phyloP scores from a whole-genome alignment of 2,329 filamentous ascomycete species.

The Cladosporium sp. region DNA sequence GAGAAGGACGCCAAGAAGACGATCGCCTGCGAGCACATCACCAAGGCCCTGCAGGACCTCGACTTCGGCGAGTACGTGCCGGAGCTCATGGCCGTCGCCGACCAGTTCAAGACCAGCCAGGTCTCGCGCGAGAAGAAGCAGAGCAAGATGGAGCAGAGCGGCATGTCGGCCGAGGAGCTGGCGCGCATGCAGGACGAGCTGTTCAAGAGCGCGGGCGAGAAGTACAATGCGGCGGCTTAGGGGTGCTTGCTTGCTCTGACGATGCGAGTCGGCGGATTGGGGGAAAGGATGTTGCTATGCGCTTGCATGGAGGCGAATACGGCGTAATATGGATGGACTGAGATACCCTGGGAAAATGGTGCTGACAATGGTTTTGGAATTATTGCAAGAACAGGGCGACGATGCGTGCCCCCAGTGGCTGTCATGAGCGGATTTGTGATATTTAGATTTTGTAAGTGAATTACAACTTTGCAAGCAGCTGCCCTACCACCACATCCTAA shows the following conservation, averaged over 20 bases:
- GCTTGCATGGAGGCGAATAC: background rate
- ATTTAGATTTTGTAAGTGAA: too few species aligned
- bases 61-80: constrained; percentile 90
- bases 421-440: too few species aligned
- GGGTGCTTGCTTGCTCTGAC: background rate
- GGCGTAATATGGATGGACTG: background rate
- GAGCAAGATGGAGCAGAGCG: constrained; percentile 93
- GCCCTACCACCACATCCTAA: too few species aligned
- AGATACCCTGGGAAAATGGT: background rate
- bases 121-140: constrained; percentile 96
- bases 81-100: constrained; percentile 77
- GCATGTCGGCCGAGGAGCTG: constrained; percentile 84
- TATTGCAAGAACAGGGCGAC: too few species aligned
- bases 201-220: constrained; percentile 73
- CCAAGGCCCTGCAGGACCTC: constrained; percentile 84
- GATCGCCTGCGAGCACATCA: constrained; percentile 96
- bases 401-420: too few species aligned
- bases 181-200: constrained; percentile 84
- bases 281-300: background rate
- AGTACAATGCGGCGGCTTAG: constrained; percentile 47
- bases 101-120: constrained; percentile 85
- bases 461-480: too few species aligned
- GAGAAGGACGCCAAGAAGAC: constrained; percentile 99
- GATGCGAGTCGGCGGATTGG: background rate
- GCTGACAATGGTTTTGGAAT: too few species aligned